Base-by-base conservation (phyloP, 441 rosid species). In the Corymbia calophylla region DNA sequence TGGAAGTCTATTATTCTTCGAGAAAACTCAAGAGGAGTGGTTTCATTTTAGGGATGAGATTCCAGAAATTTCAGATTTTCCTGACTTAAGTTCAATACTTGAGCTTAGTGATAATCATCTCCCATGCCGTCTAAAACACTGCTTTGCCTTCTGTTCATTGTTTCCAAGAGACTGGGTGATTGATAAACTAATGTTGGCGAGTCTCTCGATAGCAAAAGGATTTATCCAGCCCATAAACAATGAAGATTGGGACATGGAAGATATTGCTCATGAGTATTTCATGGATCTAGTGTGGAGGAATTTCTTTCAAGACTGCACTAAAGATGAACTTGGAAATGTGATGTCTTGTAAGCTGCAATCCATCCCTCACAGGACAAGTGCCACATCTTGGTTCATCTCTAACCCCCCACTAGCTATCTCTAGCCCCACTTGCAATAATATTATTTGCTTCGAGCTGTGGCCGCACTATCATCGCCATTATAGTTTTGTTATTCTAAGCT, bases 41-140 rank as follows among this genome's bases (percentile, higher is more conserved):
- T 64, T 27, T 12, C 16, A 12, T 60, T 60, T 60, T 27, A 8
- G 12, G 17, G 2, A 6, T 2, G 66, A 60, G 66, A 60, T 60
- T 4, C 7, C 3, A 27, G 31, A 5, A 27, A 0, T 12, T 60
- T 5, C 7, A 11, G n/a, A 11, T 2, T 11, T 8, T 39, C 4
- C 5, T 7, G 56, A 56, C 8, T 56, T 19, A 9, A 0, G 7
- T 7, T 1, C 56, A 18, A 1, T 54, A 58, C 9, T 3, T 13
- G 1, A 3, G 68, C 32, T 13, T 15, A 64, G 70, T 64, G 14
- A 64, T n/a, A 6, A 0, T 64, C 19, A 64, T 64, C 70, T 64
- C 70, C 35, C 70, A 14, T n/a, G 17, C 2, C 70, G n/a, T n/a
- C 70, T 3, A n/a, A 64, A n/a, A 64, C 19, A 7, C 35, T 64